Percentiles rank a stretch among this genome's conserved stretches.
Conservation (phyloP, 2,329 filamentous ascomycete species). For the Davidsoniella neocaledoniae region DNA sequence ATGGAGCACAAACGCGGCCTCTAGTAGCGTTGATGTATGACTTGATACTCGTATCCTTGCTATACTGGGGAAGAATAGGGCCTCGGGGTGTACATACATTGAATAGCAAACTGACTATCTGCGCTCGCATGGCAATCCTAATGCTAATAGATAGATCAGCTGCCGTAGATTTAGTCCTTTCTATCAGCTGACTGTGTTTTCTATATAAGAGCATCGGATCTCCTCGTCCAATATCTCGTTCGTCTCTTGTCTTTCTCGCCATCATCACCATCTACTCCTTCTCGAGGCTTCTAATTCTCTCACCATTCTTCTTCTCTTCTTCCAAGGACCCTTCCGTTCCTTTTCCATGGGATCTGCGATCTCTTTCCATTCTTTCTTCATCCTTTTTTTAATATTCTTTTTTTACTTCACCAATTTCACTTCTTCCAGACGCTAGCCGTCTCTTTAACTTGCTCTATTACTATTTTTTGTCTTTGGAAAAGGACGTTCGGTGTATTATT, state of each 20-base stretch:
- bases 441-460: background rate
- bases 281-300: background rate
- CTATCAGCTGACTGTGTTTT: background rate
- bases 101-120: no score
- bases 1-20: no score
- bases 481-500: background rate
- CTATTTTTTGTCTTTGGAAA: constrained; percentile 5
- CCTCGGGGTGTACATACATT: no score
- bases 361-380: constrained; percentile 10
- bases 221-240: background rate
- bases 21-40: no score
- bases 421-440: constrained; percentile 9
- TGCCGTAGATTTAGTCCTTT: no score
- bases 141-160: no score
- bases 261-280: background rate
- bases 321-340: constrained; percentile 6
- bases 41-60: no score
- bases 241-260: background rate
- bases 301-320: constrained; percentile 1
- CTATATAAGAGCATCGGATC: background rate
- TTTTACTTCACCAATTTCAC: background rate
- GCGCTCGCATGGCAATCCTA: no score
- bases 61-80: no score
- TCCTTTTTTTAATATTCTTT: background rate
- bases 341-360: constrained; percentile 12